These are phyloP conservation scores for Chaetomium sp. DNA, from an alignment of 2,329 filamentous ascomycete genomes.

Conservation along the genomic window DNA sequence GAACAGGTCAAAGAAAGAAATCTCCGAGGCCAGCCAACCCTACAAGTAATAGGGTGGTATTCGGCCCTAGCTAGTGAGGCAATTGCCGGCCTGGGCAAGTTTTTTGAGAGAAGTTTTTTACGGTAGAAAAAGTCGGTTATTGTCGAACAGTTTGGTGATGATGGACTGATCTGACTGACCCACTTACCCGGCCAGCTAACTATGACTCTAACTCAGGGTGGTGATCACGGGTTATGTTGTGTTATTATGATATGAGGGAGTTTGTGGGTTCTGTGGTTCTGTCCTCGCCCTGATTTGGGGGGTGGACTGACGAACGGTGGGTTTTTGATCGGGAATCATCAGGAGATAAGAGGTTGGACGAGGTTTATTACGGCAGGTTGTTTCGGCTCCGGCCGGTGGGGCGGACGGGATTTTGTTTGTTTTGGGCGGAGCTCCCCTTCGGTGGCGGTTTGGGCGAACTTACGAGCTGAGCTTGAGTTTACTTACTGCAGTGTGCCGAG, in stretches of 20 bases:
- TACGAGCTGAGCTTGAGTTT: too few relatives aligned
- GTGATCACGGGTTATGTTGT: neutral
- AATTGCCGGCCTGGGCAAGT: neutral
- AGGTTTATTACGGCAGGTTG: neutral
- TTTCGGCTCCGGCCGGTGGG: constrained; percentile 14
- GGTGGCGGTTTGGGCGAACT: neutral
- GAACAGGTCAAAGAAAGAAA: neutral
- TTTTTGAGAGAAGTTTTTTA: neutral
- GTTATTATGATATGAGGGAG: neutral
- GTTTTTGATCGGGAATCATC: neutral
- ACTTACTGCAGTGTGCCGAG: neutral
- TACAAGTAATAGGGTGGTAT: neutral
- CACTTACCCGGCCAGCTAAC: neutral
- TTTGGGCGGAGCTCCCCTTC: neutral
- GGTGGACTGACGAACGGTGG: neutral
- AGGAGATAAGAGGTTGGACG: neutral
- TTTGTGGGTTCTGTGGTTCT: neutral
- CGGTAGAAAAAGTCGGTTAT: neutral
- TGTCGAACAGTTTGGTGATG: too few relatives aligned
- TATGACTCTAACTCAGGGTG: neutral
- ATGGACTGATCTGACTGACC: too few relatives aligned
- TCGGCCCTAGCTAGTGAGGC: neutral
- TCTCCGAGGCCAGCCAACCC: neutral
- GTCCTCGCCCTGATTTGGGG: neutral
- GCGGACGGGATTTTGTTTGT: neutral